Percentiles rank a stretch among this genome's conserved stretches.
These are phyloP conservation scores for Microthlaspi erraticum DNA, from an alignment of 345 rosid genomes.

Conservation along the genomic window DNA sequence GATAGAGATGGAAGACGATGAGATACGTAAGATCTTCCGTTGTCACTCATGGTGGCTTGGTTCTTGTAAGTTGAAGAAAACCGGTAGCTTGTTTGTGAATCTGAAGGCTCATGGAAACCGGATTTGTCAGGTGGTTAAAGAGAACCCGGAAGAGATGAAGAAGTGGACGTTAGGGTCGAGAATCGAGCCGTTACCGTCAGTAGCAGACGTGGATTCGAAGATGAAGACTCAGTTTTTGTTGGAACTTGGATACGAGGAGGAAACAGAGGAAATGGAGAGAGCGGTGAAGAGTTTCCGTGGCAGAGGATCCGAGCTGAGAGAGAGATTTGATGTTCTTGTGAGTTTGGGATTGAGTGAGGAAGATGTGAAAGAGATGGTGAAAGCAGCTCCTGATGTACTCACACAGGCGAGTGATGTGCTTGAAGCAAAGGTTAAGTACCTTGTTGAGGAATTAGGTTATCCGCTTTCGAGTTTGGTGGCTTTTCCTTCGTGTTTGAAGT, in stretches of 20 bases:
- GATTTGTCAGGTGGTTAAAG: conserved; percentile 54
- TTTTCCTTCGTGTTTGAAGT: conserved; percentile 66
- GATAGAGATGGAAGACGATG: conserved; percentile 60
- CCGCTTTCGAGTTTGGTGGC: conserved; percentile 52
- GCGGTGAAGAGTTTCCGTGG: conserved; percentile 64
- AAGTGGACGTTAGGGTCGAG: conserved; percentile 62
- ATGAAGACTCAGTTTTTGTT: conserved; percentile 64
- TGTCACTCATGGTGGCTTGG: conserved; percentile 59
- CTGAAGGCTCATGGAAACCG: conserved; percentile 64
- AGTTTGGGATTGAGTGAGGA: conserved; percentile 63
- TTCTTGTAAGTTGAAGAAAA: conserved; percentile 58
- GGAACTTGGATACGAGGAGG: conserved; percentile 56
- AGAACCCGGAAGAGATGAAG: conserved; percentile 67
- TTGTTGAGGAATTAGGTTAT: conserved; percentile 56
- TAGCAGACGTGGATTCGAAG: conserved; percentile 42
- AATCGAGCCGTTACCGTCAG: conserved; percentile 50
- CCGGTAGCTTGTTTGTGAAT: conserved; percentile 49
- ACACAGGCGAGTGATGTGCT: conserved; percentile 53
- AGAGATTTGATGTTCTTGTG: conserved; percentile 69
- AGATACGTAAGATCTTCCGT: conserved; percentile 55
- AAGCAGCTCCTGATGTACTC: conserved; percentile 62
- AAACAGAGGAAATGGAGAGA: conserved; percentile 45
- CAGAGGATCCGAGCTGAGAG: conserved; percentile 61
- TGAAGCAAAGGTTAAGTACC: conserved; percentile 58
- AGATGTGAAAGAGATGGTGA: conserved; percentile 62